phyloP scores from a whole-genome alignment of 225 moss, liverwort and hornwort genomes.

The Marchantia paleacea region DNA sequence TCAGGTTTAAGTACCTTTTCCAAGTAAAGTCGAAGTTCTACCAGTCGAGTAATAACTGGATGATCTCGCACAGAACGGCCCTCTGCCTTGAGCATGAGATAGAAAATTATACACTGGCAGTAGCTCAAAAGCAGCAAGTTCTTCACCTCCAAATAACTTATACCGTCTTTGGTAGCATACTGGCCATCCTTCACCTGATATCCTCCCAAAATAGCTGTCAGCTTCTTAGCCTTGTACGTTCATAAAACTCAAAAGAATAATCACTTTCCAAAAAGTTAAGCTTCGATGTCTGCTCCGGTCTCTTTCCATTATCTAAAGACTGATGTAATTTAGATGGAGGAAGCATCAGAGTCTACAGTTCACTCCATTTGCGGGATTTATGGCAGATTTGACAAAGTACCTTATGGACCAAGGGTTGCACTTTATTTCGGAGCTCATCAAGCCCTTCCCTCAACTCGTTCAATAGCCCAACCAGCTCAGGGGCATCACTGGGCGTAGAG shows the following conservation, averaged over 20 bases:
- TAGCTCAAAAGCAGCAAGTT: conserved; percentile 81
- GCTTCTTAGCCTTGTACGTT: neutral
- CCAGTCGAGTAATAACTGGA: conserved; percentile 86
- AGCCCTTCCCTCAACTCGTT: conserved; percentile 72
- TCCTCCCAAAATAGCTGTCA: neutral
- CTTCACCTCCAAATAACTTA: conserved; percentile 84
- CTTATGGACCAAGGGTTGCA: conserved; percentile 78
- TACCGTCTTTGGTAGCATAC: conserved; percentile 75
- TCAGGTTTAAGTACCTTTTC: conserved; percentile 83
- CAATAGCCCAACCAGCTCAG: conserved; percentile 75
- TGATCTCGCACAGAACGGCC: conserved; percentile 80
- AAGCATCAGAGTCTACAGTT: too few species aligned
- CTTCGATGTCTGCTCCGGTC: too few species aligned
- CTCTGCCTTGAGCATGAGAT: conserved; percentile 86
- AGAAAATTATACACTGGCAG: conserved; percentile 89
- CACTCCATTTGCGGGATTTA: neutral
- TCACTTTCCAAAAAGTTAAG: too few species aligned
- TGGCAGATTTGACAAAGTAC: conserved; percentile 25
- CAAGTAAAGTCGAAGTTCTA: conserved; percentile 76
- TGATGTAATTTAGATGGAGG: too few species aligned
- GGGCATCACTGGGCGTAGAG: conserved; percentile 63
- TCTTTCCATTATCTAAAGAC: too few species aligned
- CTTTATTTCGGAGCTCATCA: conserved; percentile 66
- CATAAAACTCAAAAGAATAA: too few species aligned
- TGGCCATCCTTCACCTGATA: conserved; percentile 63